phyloP scores from a whole-genome alignment of 1,284 basidiomycete genomes.

The Ceratobasidium sp. region DNA sequence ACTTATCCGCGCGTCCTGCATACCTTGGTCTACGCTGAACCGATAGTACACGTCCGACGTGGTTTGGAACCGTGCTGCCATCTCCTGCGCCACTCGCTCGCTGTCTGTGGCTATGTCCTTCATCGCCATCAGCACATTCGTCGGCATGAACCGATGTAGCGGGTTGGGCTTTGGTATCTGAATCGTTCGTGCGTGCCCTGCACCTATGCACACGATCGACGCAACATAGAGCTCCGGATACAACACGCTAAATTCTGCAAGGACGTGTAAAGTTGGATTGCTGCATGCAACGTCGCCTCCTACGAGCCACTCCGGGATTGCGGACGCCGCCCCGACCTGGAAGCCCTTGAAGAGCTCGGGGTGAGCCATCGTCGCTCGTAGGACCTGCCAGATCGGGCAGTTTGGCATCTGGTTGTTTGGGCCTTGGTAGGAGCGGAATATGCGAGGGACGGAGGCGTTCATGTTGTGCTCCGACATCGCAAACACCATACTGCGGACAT shows the following conservation, averaged over 20 bases:
- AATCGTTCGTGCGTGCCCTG: constrained; percentile 19
- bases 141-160: not conserved
- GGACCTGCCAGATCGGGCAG: constrained; percentile 15
- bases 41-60: not conserved
- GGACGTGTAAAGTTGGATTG: not conserved
- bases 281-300: constrained; percentile 7
- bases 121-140: not conserved
- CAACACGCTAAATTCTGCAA: constrained; percentile 4
- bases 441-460: not conserved
- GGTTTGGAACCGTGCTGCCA: constrained; percentile 8
- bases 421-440: constrained; percentile 1
- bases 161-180: not conserved
- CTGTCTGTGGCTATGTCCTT: not conserved
- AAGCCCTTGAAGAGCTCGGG: constrained; percentile 10
- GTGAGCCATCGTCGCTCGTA: constrained; percentile 10
- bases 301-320: not conserved
- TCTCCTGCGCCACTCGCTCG: constrained; percentile 27
- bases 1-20: not conserved
- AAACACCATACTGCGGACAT: constrained; percentile 5
- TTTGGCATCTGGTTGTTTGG: not conserved
- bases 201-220: constrained; percentile 10
- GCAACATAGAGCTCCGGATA: not conserved
- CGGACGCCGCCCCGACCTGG: not conserved
- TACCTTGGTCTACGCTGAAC: constrained; percentile 18
- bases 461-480: constrained; percentile 15